These are phyloP conservation scores for Mycena kentingensis DNA, from an alignment of 768 basidiomycete species.

Conservation along the genomic window DNA sequence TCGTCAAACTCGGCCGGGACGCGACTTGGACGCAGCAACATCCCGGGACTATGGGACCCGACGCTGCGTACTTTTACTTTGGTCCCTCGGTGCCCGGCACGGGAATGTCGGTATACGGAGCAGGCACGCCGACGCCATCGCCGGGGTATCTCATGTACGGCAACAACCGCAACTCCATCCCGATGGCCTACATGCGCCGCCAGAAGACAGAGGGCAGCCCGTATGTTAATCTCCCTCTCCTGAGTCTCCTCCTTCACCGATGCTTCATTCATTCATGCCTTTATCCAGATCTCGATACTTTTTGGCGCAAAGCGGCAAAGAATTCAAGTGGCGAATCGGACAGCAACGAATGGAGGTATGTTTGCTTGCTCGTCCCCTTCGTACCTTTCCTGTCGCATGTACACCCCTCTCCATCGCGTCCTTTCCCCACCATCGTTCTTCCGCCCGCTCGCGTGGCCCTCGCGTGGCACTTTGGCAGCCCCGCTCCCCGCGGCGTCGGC, in stretches of 20 bases:
- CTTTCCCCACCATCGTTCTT: neutral
- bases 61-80: conserved; percentile 73
- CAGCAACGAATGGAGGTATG: conserved; percentile 70
- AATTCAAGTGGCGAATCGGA: conserved; percentile 75
- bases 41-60: conserved; percentile 78
- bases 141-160: conserved; percentile 73
- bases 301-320: conserved; percentile 63
- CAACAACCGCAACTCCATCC: conserved; percentile 52
- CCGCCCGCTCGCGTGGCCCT: neutral
- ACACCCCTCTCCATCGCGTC: too few species aligned
- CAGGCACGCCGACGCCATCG: conserved; percentile 44
- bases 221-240: conserved; percentile 43
- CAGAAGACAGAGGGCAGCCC: conserved; percentile 63
- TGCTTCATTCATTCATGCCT: conserved; percentile 2
- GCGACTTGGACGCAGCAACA: conserved; percentile 67
- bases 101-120: conserved; percentile 5
- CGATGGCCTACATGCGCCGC: conserved; percentile 59
- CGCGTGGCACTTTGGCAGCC: neutral
- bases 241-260: neutral
- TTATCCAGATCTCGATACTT: conserved; percentile 70
- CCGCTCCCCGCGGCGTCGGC: neutral
- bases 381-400: conserved; percentile 5
- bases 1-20: conserved; percentile 68
- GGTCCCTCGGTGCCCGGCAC: conserved; percentile 36
- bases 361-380: conserved; percentile 1